Base-by-base conservation (phyloP, 1,284 basidiomycete genomes). In the Leccinum pseudoinsigne region DNA sequence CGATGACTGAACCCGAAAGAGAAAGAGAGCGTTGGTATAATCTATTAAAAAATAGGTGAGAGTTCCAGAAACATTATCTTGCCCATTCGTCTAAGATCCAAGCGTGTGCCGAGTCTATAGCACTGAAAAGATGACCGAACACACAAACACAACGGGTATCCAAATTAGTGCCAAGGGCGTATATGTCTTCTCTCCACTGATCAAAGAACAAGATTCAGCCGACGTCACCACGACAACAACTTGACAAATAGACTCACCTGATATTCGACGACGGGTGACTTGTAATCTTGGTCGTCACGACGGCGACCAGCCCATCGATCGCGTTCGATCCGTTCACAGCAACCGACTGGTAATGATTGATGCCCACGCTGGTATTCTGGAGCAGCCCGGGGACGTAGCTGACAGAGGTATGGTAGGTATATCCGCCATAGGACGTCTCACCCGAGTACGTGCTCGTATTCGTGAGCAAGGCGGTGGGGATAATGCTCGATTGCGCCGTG, bases 251-350 rank as follows among this genome's bases (percentile, higher is more conserved):
- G 38, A 64, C 70, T 11, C 50, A 72, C 71, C 71, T 65, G 60
- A 60, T 71, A 1, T 64, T 56, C 6, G 64, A 18, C 8, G 67
- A 47, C 4, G 87, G 86, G 28, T 71, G 69, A 40, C 66, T 72
- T 2, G 84, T 82, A 51, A 95, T 87, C 70, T 82, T 86, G 57
- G 96, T 90, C 0, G 87, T 88, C 67, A 97, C 70, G 2, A 98
- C 79, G 0, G 93, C 94, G 0, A 97, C 89, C 5, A 95, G 80
- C 0, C 96, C 95, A 73, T 98, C 95, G 5, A 89, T 82, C 0
- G 94, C 87, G 58, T 86, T 87, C 14, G 78, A 70, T 2, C 86
- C 87, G 50, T 84, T 73, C 10, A 81, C 77, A 21, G 79, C 82
- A 6, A 97, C 92, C 31, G 80, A 84, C 47, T 80, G 58, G 65